These are phyloP conservation scores for Penicillium olsonii DNA, from an alignment of 2,329 filamentous ascomycete species.

Conservation along the genomic window DNA sequence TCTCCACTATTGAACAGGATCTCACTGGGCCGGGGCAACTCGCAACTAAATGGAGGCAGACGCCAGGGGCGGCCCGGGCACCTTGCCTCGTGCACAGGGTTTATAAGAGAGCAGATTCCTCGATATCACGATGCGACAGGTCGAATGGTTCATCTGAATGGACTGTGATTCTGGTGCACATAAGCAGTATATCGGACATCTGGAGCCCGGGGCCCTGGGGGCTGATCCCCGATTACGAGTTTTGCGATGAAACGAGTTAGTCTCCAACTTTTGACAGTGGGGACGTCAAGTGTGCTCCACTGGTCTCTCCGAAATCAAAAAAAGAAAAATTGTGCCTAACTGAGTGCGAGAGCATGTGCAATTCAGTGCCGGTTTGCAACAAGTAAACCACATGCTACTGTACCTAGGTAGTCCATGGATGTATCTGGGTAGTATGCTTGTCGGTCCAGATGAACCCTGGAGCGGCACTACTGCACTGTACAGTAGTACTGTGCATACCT, in stretches of 20 bases:
- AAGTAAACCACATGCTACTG: no score
- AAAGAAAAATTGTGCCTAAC: not conserved
- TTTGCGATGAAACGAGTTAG: slow-evolving; percentile 1
- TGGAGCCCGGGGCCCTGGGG: no score
- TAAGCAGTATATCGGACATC: not conserved
- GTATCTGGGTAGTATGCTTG: no score
- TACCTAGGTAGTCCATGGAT: no score
- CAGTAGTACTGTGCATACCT: no score
- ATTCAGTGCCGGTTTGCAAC: no score
- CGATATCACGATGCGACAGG: not conserved
- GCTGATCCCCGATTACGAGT: not conserved
- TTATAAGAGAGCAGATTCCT: no score
- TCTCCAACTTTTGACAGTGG: slow-evolving; percentile 1
- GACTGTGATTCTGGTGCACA: no score
- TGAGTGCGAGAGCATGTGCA: no score
- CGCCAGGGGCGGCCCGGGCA: not conserved
- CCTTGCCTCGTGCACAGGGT: not conserved
- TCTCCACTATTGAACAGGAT: slow-evolving; percentile 6
- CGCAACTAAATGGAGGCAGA: not conserved
- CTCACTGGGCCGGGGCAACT: not conserved
- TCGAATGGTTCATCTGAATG: not conserved
- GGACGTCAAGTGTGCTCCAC: not conserved
- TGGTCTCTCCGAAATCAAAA: not conserved
- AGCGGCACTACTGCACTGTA: no score
- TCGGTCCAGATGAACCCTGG: no score